Conservation (phyloP, 768 basidiomycete genomes). For the Crepidotus variabilis region DNA sequence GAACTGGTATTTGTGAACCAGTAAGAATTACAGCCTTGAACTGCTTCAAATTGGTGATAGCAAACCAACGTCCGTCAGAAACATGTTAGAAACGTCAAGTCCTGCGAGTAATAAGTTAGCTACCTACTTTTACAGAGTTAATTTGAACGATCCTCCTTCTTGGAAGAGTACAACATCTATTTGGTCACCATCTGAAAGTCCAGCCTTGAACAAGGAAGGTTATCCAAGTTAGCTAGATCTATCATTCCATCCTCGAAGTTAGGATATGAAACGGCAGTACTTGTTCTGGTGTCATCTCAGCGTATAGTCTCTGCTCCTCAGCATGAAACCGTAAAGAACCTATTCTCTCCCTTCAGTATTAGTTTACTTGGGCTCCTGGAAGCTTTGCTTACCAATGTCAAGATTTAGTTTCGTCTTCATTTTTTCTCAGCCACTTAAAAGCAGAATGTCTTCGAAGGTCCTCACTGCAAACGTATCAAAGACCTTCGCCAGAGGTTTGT, state of each 20-base stretch:
- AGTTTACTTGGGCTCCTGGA: neutral
- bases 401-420: neutral
- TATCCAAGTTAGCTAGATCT: neutral
- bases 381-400: neutral
- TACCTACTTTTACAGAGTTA: too few species aligned
- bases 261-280: neutral
- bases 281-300: neutral
- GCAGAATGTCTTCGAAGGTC: neutral
- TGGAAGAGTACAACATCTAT: neutral
- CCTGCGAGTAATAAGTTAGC: too few species aligned
- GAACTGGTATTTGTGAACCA: too few species aligned
- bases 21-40: too few species aligned
- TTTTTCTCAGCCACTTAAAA: neutral
- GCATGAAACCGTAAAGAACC: neutral
- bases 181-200: neutral
- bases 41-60: too few species aligned
- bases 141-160: neutral
- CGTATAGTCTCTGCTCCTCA: neutral
- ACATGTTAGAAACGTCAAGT: too few species aligned
- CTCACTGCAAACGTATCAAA: slow-evolving; percentile 19
- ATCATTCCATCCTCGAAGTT: neutral
- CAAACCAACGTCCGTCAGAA: too few species aligned
- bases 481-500: slow-evolving; percentile 16
- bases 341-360: neutral
- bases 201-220: neutral